Evolutionary conservation across 139 green algal species (phyloP), one percentile per base, ranked within the genome.

Genomic region (Micractinium conductrix): DNA sequence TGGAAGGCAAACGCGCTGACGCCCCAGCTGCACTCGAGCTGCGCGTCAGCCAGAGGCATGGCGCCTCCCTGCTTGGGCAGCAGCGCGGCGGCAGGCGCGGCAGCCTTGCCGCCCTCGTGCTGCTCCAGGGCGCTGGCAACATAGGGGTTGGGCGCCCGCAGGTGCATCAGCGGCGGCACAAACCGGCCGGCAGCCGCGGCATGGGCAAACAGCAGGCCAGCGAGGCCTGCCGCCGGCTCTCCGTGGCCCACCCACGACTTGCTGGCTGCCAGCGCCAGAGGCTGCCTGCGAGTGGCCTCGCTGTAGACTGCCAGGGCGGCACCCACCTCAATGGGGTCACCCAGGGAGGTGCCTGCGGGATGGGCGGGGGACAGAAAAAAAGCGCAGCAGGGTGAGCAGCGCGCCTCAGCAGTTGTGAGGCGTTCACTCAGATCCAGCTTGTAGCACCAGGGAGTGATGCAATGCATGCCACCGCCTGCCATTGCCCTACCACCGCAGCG

Each of bases 181-280:
- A 21, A 3, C 3, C 0, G 24, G 5, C 35, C 22, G 1, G 43
- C 26, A 26, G 74, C 78, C 2, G 81, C 83, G 17, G 16, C 6
- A 9, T 90, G 10, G 9, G 87, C 91, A 80, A 96, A 88, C 5
- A 89, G 55, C 2, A 98, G 72, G 40, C 93, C 94, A 37, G 93
- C 90, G 3, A 95, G 62, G n/a, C 96, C 96, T 0, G 93, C 90
- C 24, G 92, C 94, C 6, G 93, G 90, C 88, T 98, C 96, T 7
- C 89, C 92, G 86, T 98, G 96, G 14, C 95, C 96, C 4, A 96
- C 88, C 87, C 91, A 94, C n/a, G 91, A 91, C 87, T 98, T 98
- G 76, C 60, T 87, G 33, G 93, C 91, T 8, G 83, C 80, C n/a
- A 94, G 67, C 0, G 81, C 33, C 35, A 96, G 71, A 24, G 92